Evolutionary conservation across 306 rosid species (phyloP).

Genomic region (Cicer cuneatum): DNA sequence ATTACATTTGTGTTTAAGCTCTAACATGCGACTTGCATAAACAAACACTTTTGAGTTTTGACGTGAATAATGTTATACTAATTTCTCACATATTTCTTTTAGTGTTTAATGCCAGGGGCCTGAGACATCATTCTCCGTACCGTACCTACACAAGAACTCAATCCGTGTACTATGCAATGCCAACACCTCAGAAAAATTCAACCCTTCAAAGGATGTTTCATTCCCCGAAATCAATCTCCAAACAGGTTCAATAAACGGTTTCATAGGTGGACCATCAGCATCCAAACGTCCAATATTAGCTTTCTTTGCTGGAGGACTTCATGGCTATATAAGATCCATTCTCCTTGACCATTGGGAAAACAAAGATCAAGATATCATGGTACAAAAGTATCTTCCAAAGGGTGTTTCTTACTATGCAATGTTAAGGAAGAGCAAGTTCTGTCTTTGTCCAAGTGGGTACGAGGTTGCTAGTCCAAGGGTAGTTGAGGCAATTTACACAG

Average conservation of each 20-base stretch:
- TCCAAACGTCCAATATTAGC: constrained; percentile 63
- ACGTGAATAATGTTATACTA: background rate
- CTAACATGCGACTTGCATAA: no score
- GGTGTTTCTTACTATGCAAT: constrained; percentile 70
- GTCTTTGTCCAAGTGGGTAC: constrained; percentile 91
- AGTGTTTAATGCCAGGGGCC: constrained; percentile 65
- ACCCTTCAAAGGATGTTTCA: constrained; percentile 79
- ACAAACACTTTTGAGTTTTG: background rate
- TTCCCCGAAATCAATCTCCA: constrained; percentile 85
- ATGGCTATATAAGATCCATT: constrained; percentile 71
- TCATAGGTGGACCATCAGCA: constrained; percentile 75
- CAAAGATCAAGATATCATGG: constrained; percentile 65
- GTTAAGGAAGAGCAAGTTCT: constrained; percentile 78
- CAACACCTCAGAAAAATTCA: constrained; percentile 82
- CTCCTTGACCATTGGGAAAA: constrained; percentile 86
- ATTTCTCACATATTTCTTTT: background rate
- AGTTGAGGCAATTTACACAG: constrained; percentile 91
- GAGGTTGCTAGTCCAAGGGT: constrained; percentile 92
- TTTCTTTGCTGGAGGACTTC: constrained; percentile 90
- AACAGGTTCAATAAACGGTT: constrained; percentile 59
- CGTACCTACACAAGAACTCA: constrained; percentile 61
- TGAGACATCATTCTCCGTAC: constrained; percentile 58
- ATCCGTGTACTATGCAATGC: constrained; percentile 85
- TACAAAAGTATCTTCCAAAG: constrained; percentile 76
- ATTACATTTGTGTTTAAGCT: no score